Evolutionary conservation across 2,329 filamentous ascomycete genomes (phyloP), one percentile per base, ranked within the genome.

Genomic region (Claviceps cyperi): DNA sequence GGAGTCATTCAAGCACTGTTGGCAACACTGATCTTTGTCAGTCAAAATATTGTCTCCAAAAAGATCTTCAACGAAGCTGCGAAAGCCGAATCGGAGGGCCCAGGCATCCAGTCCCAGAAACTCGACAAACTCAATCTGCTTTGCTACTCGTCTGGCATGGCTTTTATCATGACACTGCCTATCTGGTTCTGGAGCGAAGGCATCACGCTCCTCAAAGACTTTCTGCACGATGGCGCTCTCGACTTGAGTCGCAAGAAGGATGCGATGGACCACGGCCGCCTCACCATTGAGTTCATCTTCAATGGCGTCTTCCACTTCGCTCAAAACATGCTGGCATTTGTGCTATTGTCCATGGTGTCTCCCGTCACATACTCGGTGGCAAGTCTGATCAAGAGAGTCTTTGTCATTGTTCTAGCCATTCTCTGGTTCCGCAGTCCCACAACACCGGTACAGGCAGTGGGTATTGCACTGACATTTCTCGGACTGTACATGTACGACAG

Each of bases 1-100:
- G 92, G 92, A n/a, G 84, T 98, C 17, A 60, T 91, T 11, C 91
- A 90, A 60, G 90, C 92, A 3, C 83, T 98, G 38, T 72, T 87
- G 36, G 90, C 88, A n/a, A 88, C 92, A 7, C 72, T 97, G 50
- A 84, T 97, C 56, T 98, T 98, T 62, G 92, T 98, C 37, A 92
- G 89, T 0, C 92, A 98, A 63, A 98, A 98, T 63, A 98, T 98
- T 51, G 94, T 96, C 57, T 97, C 91, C 19, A 98, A 98, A 68
- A 87, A 88, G 56, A 80, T 98, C 9, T 98, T 98, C 73, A 98
- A 96, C 65, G 90, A 96, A 62, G 88, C 87, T 6, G 84, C 88
- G 6, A 82, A 82, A 52, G 86, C 87, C 2, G 91, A 96, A 66
- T 80, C 82, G 7, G 87, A 95, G 49, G 78, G 78, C 1, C 66